These are phyloP conservation scores for Salix brachista DNA, from an alignment of 345 rosid genomes.

Conservation along the genomic window DNA sequence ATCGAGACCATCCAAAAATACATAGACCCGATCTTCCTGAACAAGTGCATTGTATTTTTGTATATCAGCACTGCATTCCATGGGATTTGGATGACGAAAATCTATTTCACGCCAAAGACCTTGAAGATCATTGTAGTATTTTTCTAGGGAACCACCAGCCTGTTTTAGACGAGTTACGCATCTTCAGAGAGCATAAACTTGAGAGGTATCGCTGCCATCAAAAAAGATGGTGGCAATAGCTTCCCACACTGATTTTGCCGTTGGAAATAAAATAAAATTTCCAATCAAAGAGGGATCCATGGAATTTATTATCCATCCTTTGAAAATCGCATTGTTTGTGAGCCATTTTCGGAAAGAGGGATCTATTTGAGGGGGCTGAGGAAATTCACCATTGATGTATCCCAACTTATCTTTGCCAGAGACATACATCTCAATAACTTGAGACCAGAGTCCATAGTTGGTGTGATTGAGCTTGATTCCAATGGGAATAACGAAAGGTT, in stretches of 20 bases:
- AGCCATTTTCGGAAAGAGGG: neutral
- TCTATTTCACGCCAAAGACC: conserved; percentile 4
- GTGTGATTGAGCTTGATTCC: too few relatives aligned
- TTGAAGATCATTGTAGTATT: conserved; percentile 4
- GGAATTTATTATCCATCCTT: too few relatives aligned
- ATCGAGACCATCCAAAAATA: neutral
- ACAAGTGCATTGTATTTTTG: neutral
- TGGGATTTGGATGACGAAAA: neutral
- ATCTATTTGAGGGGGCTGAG: neutral
- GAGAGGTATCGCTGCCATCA: neutral
- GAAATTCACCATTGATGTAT: conserved; percentile 3
- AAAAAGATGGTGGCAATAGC: neutral
- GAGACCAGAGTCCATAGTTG: too few relatives aligned
- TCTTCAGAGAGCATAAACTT: neutral
- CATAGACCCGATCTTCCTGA: neutral
- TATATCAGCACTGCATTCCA: neutral
- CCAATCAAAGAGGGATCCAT: neutral
- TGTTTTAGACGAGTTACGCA: neutral
- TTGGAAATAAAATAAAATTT: conserved; percentile 2
- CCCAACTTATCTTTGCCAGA: neutral
- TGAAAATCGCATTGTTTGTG: neutral
- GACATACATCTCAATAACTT: too few relatives aligned
- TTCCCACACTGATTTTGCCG: neutral
- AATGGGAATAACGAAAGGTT: too few relatives aligned
- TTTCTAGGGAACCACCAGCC: neutral